Base-by-base conservation (phyloP, 2,329 filamentous ascomycete genomes). In the Rutstroemia sp. region DNA sequence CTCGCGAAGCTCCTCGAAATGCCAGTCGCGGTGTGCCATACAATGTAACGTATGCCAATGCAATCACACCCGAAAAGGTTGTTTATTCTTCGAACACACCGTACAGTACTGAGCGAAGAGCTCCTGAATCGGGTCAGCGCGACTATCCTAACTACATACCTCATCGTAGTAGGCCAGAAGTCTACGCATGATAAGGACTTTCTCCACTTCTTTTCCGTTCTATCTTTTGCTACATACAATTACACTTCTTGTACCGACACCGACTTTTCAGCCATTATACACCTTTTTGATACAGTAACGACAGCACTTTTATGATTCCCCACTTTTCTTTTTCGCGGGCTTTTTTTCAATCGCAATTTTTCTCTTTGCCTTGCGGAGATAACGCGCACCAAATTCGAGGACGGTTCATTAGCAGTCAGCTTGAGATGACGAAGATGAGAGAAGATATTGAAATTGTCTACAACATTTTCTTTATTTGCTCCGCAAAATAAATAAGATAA, bases 1-100 rank as follows among this genome's bases (percentile, higher is more conserved):
- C 62, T 23, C 48, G 64, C 53, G 61, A 63, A 23, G 37, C 53
- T 27, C 53, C 55, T 54, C 57, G 58, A 42, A 45, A 37, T 37
- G 41, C 58, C 14, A 57, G 44, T 21, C 55, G 57, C 19, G 21
- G 42, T 16, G 23, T 12, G 41, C 34, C 38, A 41, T 54, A 49
- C 45, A 41, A 21, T 47, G 23, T 53, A 10, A 39, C 39, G 14
- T 53, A 47, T 42, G 44, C 49, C 17, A 16, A 41, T 41, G 27
- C 30, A 53, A 52, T 53, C 6, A 41, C 19, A 21, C 42, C 42
- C 9, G 49, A 45, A 7, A 41, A 48, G 6, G 25, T 53, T 30
- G 23, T 42, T 16, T 57, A 48, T 17, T 17, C 47, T 12, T 2
- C 38, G 14, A 45, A 45, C 21, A 41, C 34, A 1, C 52, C 34